phyloP scores from a whole-genome alignment of 2,329 filamentous ascomycete genomes.

The Pseudogymnoascus sp. region DNA sequence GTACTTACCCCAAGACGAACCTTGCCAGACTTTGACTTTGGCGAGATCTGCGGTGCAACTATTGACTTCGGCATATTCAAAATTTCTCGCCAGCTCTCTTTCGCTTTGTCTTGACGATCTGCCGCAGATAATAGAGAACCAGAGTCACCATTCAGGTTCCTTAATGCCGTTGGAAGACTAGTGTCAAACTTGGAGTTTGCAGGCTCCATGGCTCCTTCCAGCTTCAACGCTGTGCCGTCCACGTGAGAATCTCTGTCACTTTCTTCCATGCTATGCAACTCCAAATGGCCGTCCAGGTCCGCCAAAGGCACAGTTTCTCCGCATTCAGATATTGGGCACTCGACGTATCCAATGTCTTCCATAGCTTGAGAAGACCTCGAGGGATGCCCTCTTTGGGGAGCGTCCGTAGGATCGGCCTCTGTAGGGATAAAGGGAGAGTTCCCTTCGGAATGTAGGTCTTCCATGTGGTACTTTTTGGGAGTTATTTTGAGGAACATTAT shows the following conservation, averaged over 20 bases:
- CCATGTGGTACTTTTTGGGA: slow-evolving; percentile 23
- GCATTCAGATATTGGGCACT: slow-evolving; percentile 50
- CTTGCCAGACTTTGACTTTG: slow-evolving; percentile 15
- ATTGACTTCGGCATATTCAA: slow-evolving; percentile 26
- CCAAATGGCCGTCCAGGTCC: slow-evolving; percentile 51
- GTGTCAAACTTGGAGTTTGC: slow-evolving; percentile 16
- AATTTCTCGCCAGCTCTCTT: slow-evolving; percentile 26
- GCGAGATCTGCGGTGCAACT: background rate
- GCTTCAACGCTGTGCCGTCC: slow-evolving; percentile 9
- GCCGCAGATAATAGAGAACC: slow-evolving; percentile 9
- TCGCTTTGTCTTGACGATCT: slow-evolving; percentile 19
- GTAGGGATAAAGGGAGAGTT: slow-evolving; percentile 26
- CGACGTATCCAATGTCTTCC: slow-evolving; percentile 36
- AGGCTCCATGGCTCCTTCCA: slow-evolving; percentile 8
- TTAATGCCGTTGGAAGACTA: slow-evolving; percentile 21
- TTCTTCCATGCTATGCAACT: slow-evolving; percentile 39
- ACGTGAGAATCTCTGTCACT: slow-evolving; percentile 11
- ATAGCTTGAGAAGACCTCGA: slow-evolving; percentile 17
- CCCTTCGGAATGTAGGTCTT: slow-evolving; percentile 26
- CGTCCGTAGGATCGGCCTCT: slow-evolving; percentile 21
- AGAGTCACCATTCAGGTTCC: slow-evolving; percentile 18
- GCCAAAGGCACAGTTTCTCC: slow-evolving; percentile 45
- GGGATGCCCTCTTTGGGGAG: slow-evolving; percentile 12
- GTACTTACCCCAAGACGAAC: slow-evolving; percentile 28
- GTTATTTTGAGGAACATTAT: slow-evolving; percentile 6